A percentile compares a stretch with the other conserved stretches of the same genome.
phyloP scores from a whole-genome alignment of 805 yeast genomes.

The Yamadazyma phyllophila region DNA sequence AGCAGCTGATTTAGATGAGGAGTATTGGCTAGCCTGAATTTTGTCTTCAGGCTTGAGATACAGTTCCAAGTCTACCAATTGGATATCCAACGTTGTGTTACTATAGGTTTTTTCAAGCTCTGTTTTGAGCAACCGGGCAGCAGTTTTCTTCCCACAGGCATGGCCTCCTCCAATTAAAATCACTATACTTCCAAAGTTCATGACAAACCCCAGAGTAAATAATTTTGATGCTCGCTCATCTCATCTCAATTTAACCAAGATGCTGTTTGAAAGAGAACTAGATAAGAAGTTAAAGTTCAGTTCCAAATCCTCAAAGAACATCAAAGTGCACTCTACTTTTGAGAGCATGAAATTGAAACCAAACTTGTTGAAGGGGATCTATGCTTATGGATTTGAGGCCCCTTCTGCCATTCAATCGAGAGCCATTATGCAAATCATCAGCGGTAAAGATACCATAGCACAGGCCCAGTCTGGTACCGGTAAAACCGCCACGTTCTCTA shows the following conservation, averaged over 20 bases:
- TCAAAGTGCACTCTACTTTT: conserved; percentile 49
- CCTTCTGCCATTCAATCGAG: conserved; percentile 98
- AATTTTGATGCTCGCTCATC: conserved; percentile 6
- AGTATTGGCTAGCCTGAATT: conserved; percentile 18
- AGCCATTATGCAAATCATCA: conserved; percentile 92
- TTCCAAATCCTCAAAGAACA: conserved; percentile 47
- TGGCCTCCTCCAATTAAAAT: conserved; percentile 63
- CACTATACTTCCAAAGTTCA: conserved; percentile 22
- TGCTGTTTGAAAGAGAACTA: conserved; percentile 11
- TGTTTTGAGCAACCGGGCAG: conserved; percentile 35
- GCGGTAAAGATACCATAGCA: conserved; percentile 93
- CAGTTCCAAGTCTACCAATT: conserved; percentile 45
- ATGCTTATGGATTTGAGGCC: conserved; percentile 88
- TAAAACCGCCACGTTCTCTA: conserved; percentile 97
- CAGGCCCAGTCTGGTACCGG: conserved; percentile 99
- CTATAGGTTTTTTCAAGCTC: conserved; percentile 20
- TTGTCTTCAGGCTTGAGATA: conserved; percentile 27
- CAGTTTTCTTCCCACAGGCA: conserved; percentile 51
- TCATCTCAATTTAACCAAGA: conserved; percentile 6
- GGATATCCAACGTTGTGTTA: conserved; percentile 18
- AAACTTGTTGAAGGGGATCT: conserved; percentile 53
- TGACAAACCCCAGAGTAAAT: background rate
- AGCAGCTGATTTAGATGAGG: conserved; percentile 25
- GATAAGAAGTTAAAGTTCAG: conserved; percentile 19
- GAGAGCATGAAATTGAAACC: conserved; percentile 43